Conservation (phyloP, 164 flowering plant species). For the Berberis thunbergii region DNA sequence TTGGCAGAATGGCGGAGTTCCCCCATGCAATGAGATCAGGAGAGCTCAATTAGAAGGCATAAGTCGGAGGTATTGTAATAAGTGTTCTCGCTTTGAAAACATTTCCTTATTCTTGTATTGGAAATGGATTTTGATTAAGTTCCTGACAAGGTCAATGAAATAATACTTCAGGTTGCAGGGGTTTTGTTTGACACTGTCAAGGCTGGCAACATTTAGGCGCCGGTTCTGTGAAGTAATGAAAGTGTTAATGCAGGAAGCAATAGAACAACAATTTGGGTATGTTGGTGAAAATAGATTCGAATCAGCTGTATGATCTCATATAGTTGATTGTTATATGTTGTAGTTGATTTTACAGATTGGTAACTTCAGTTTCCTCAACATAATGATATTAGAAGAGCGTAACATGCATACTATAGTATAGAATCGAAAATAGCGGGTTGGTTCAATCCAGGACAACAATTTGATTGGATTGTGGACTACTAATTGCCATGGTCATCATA, state of each 20-base stretch:
- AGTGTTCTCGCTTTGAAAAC: background rate
- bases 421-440: too few relatives aligned
- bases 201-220: slow-evolving; percentile 31
- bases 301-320: background rate
- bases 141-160: background rate
- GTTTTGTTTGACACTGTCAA: slow-evolving; percentile 25
- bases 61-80: slow-evolving; percentile 23
- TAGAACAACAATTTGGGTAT: slow-evolving; percentile 3
- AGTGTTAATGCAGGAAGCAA: slow-evolving; percentile 18
- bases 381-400: too few relatives aligned
- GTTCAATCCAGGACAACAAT: too few relatives aligned
- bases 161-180: slow-evolving; percentile 23
- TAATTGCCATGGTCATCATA: too few relatives aligned
- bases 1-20: slow-evolving; percentile 34
- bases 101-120: background rate
- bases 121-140: too few relatives aligned
- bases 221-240: slow-evolving; percentile 17
- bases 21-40: slow-evolving; percentile 31
- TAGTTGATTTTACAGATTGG: background rate
- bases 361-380: background rate
- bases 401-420: too few relatives aligned
- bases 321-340: background rate
- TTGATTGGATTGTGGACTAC: too few relatives aligned
- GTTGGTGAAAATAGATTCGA: slow-evolving; percentile 2
- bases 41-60: slow-evolving; percentile 38